A percentile compares a stretch with the other conserved stretches of the same genome.
Conservation (phyloP, 2,329 filamentous ascomycete genomes). For the Cadophora malorum region DNA sequence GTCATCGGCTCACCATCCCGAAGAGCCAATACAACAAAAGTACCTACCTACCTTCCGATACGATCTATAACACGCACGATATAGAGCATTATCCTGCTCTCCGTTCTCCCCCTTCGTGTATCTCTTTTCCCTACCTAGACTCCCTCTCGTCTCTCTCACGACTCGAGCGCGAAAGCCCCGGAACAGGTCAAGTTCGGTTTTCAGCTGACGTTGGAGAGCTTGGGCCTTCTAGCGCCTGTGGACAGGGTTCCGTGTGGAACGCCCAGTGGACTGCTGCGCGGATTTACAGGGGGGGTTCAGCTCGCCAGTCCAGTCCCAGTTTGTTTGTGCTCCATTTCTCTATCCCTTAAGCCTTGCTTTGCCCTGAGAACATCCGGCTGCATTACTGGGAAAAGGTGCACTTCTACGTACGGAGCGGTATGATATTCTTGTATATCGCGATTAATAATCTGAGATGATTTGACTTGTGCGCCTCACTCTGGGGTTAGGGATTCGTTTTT, state of each 20-base stretch:
- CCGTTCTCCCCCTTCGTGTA: not conserved
- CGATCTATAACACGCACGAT: not conserved
- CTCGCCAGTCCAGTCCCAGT: conserved; percentile 9
- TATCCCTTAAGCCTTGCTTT: too few relatives aligned
- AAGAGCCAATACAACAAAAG: not conserved
- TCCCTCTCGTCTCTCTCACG: not conserved
- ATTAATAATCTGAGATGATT: too few relatives aligned
- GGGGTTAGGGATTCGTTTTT: too few relatives aligned
- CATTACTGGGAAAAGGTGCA: too few relatives aligned
- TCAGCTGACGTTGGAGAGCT: conserved; percentile 22
- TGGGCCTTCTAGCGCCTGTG: conserved; percentile 11
- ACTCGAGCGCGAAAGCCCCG: not conserved
- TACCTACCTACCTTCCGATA: not conserved
- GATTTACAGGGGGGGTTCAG: conserved; percentile 14
- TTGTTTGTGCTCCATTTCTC: not conserved
- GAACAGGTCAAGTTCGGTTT: conserved; percentile 7
- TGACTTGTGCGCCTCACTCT: too few relatives aligned
- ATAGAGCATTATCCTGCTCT: not conserved
- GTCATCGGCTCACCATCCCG: conserved; percentile 8
- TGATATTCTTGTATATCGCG: too few relatives aligned
- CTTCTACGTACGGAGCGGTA: too few relatives aligned
- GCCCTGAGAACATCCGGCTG: too few relatives aligned
- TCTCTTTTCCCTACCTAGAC: not conserved
- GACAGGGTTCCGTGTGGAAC: not conserved
- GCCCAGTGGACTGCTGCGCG: conserved; percentile 4